phyloP scores from a whole-genome alignment of 768 basidiomycete species.

The Gymnopilus dilepis region DNA sequence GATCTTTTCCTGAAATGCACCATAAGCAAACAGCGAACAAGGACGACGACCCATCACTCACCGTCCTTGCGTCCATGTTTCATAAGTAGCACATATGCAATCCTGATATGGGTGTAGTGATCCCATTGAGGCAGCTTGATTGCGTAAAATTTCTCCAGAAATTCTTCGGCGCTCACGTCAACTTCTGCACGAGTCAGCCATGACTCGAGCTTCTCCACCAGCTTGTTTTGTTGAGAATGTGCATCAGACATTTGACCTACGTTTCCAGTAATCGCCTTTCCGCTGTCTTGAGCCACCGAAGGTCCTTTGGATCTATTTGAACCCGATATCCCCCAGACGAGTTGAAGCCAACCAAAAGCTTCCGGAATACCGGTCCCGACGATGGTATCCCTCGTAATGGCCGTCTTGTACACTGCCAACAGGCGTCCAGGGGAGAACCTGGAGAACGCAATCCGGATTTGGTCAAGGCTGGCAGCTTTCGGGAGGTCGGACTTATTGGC shows the following conservation, averaged over 20 bases:
- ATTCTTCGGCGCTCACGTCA: slow-evolving; percentile 34
- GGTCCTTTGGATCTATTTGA: not conserved
- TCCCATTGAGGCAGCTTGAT: slow-evolving; percentile 48
- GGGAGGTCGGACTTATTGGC: slow-evolving; percentile 71
- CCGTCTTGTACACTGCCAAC: slow-evolving; percentile 34
- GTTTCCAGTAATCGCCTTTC: not conserved
- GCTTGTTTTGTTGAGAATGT: slow-evolving; percentile 25
- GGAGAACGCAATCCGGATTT: slow-evolving; percentile 44
- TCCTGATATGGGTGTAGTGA: slow-evolving; percentile 52
- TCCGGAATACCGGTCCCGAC: slow-evolving; percentile 35
- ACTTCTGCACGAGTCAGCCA: slow-evolving; percentile 41
- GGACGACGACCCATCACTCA: slow-evolving; percentile 10
- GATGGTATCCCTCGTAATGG: slow-evolving; percentile 16
- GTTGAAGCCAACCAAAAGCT: slow-evolving; percentile 46
- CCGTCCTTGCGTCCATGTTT: slow-evolving; percentile 49
- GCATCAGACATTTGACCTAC: slow-evolving; percentile 15
- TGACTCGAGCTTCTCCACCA: slow-evolving; percentile 38
- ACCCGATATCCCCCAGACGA: slow-evolving; percentile 34
- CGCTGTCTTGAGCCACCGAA: not conserved
- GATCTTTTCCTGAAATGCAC: slow-evolving; percentile 41
- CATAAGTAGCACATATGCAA: slow-evolving; percentile 46
- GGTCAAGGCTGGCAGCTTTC: slow-evolving; percentile 51
- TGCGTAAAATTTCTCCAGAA: slow-evolving; percentile 40
- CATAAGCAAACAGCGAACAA: not conserved
- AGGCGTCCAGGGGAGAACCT: slow-evolving; percentile 35